phyloP scores from a whole-genome alignment of 2,329 filamentous ascomycete species.

The Calcarisporium arbuscula region DNA sequence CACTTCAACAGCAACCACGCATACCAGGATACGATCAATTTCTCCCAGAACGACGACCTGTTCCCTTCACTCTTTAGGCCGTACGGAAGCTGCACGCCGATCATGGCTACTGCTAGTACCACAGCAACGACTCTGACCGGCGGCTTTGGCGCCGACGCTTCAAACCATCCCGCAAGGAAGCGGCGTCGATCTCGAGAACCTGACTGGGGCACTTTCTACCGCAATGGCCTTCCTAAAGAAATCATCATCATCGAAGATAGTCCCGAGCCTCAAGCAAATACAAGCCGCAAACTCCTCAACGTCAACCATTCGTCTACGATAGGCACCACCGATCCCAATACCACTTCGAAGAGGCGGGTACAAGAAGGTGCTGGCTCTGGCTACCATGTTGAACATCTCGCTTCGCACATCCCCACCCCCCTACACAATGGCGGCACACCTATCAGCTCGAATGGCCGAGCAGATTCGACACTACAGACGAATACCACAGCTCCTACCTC shows the following conservation, averaged over 20 bases:
- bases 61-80: constrained; percentile 4
- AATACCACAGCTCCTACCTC: constrained; percentile 93
- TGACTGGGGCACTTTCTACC: constrained; percentile 75
- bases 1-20: too few relatives aligned
- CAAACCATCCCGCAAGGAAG: constrained; percentile 35
- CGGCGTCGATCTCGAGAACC: constrained; percentile 56
- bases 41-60: constrained; percentile 18
- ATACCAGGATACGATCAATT: constrained; percentile 14
- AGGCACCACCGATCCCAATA: constrained; percentile 21
- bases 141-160: constrained; percentile 22
- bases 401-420: constrained; percentile 66
- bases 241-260: constrained; percentile 77
- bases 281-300: constrained; percentile 32
- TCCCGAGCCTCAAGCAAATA: constrained; percentile 41
- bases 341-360: constrained; percentile 56
- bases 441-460: constrained; percentile 73
- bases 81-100: constrained; percentile 13
- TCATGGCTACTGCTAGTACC: constrained; percentile 16
- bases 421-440: constrained; percentile 60
- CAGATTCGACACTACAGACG: constrained; percentile 72
- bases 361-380: constrained; percentile 55
- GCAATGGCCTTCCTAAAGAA: constrained; percentile 74
- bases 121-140: too few relatives aligned
- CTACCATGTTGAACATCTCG: constrained; percentile 66
- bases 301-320: too few relatives aligned